Evolutionary conservation across 2,329 filamentous ascomycete genomes (phyloP), one percentile per base, ranked within the genome.

Genomic region (Stachybotrys chartarum): DNA sequence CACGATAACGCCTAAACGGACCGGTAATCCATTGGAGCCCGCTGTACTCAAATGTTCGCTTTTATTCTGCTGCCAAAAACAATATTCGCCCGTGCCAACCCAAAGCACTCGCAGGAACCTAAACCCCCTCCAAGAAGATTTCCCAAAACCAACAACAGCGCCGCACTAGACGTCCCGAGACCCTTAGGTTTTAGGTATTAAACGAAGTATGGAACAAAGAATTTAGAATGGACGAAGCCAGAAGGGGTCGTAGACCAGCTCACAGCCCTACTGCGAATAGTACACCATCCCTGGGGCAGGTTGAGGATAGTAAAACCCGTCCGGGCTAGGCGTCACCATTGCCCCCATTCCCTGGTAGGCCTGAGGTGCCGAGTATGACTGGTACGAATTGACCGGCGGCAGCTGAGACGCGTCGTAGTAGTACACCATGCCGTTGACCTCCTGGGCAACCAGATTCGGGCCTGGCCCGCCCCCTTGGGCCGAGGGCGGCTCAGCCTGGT

Each of bases 401-500:
- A 92, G 75, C 66, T 91, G 87, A n/a, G 85, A 80, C 7, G 90
- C 81, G 66, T 96, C 89, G 64, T 91, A 92, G 69, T 96, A 99
- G 71, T 96, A 97, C 1, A 96, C 91, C 82, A 95, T 97, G 58
- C 94, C 94, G 63, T 96, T 96, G 60, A 87, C 86, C 74, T 97
- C 93, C 70, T 97, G 92, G 0, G 91, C 90, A 51, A 87, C 81
- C 47, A 84, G 69, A 59, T 77, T 81, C 17, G 76, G 65, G 45
- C 45, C 45, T n/a, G 45, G 6, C 10, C 8, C 16, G 10, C 11
- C 45, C 2, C 16, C 45, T 42, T 42, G 35, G 32, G 67, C 65
- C 32, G 61, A 49, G n/a, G 62, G 53, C 6, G 66, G 56, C 11
- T 30, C 50, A 18, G 59, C 57, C 47, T 64, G 65, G n/a, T 59